phyloP scores from a whole-genome alignment of 345 rosid species.

The Citrus glauca region DNA sequence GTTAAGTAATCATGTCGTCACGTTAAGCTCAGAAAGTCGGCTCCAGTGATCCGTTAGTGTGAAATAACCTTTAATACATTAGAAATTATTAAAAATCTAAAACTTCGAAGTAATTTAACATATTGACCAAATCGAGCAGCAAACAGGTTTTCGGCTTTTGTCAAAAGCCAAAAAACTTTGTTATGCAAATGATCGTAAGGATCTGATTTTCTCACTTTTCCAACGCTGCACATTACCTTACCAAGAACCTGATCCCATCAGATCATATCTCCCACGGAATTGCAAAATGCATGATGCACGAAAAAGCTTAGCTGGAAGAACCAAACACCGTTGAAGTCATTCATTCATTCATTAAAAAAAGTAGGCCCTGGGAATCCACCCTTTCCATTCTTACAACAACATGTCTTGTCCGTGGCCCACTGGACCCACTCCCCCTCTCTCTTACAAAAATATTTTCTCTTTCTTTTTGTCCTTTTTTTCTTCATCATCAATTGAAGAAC shows the following conservation, averaged over 20 bases:
- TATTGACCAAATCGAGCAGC: too few species aligned
- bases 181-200: too few species aligned
- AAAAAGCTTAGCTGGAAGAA: background rate
- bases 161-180: too few species aligned
- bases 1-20: too few species aligned
- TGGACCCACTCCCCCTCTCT: background rate
- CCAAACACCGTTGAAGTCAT: background rate
- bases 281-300: too few species aligned
- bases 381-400: background rate
- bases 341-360: background rate
- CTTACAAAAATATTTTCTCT: background rate
- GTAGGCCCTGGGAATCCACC: constrained; percentile 1
- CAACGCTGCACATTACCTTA: background rate
- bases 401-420: background rate
- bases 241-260: background rate
- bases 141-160: too few species aligned
- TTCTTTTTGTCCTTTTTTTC: background rate
- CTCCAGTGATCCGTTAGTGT: too few species aligned
- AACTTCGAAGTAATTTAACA: too few species aligned
- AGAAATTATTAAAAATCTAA: too few species aligned
- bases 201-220: too few species aligned
- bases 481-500: background rate
- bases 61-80: too few species aligned
- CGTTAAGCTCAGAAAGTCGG: too few species aligned
- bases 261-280: background rate